These are phyloP conservation scores for Achaetomium macrosporum DNA, from an alignment of 2,329 filamentous ascomycete genomes.

Conservation along the genomic window DNA sequence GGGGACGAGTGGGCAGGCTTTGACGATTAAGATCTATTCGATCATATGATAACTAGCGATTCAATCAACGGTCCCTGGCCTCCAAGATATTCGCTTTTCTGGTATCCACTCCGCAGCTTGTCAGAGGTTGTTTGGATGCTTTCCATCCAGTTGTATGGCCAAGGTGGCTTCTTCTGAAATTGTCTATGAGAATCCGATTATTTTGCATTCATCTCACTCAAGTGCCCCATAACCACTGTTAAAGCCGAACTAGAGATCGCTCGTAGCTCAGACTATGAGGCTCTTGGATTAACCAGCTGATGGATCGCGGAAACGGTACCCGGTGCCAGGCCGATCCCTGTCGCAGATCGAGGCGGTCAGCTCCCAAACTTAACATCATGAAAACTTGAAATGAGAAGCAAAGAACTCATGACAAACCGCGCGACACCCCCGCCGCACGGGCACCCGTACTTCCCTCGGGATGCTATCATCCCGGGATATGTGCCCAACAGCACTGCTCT, in stretches of 20 bases:
- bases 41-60: no score
- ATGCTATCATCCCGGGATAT: constrained; percentile 40
- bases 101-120: neutral
- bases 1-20: constrained; percentile 19
- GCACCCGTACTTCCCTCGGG: constrained; percentile 48
- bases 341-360: no score
- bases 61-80: no score
- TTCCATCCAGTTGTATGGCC: no score
- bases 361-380: neutral
- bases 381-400: neutral
- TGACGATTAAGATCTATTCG: constrained; percentile 12
- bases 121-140: neutral
- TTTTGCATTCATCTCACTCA: no score
- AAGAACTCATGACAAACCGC: neutral
- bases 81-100: no score
- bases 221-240: no score
- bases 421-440: neutral
- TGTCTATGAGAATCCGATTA: no score
- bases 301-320: neutral
- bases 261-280: neutral
- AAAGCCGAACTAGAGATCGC: neutral
- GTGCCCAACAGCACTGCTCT: constrained; percentile 39
- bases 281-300: neutral
- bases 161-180: no score
- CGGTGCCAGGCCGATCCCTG: neutral